A percentile compares a stretch with the other conserved stretches of the same genome.
Conservation (phyloP, 345 rosid genomes). For the Linum usitatissimum region DNA sequence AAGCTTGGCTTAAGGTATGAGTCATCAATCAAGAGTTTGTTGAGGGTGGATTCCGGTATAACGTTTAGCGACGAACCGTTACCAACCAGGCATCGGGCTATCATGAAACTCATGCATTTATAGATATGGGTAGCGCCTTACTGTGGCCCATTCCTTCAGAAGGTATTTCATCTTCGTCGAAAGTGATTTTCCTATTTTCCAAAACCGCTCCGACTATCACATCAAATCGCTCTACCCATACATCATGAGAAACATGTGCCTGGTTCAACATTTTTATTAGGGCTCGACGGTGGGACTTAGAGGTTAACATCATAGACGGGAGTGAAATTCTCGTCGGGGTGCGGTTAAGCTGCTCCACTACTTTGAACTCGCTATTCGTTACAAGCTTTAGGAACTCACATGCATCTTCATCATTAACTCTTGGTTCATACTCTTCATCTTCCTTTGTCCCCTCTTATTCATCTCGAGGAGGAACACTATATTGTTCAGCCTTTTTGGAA, state of each 20-base stretch:
- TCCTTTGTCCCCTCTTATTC: not conserved
- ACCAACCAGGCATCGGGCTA: not conserved
- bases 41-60: not conserved
- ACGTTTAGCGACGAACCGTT: not conserved
- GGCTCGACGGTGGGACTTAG: not conserved
- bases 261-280: not conserved
- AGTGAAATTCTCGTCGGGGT: not conserved
- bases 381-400: not conserved
- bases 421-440: not conserved
- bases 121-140: not conserved
- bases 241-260: not conserved
- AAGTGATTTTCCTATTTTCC: not conserved
- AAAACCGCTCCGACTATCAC: not conserved
- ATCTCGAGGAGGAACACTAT: not conserved
- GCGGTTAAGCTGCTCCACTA: not conserved
- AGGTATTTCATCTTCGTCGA: not conserved
- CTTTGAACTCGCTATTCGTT: not conserved
- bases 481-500: not conserved
- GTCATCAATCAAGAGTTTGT: not conserved
- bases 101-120: not conserved
- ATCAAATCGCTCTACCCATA: not conserved
- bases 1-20: no score
- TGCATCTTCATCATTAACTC: not conserved
- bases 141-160: not conserved
- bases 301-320: not conserved